Base-by-base conservation (phyloP, 2,329 filamentous ascomycete species). In the Teratosphaeria destructans region DNA sequence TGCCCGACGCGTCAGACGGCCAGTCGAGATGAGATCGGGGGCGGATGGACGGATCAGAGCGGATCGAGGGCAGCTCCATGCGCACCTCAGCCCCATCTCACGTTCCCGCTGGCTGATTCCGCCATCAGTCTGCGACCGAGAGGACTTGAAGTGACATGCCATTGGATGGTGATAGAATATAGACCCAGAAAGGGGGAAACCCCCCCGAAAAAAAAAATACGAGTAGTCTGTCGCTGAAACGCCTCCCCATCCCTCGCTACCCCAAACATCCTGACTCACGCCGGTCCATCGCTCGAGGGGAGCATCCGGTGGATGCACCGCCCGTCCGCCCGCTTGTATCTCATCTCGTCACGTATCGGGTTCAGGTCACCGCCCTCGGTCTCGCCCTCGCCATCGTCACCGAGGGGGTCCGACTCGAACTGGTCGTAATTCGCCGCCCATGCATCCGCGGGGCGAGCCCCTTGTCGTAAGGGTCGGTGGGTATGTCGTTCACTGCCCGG, bases 271-370 rank as follows among this genome's bases (percentile, higher is more conserved):
- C 16, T 6, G 23, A 19, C 2, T 19, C 5, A 19, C 26, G 5
- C 8, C n/a, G 6, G 19, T 23, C 43, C 43, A 49, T n/a, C n/a
- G 19, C 43, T 49, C n/a, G 19, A 23, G 19, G 68, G 67, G 5
- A 72, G 62, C 34, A 65, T 62, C 29, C 68, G 63, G 32, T 63
- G 62, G 49, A 70, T 67, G 23, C 75, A 58, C 10, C 65, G 63
- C 32, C 77, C 77, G 62, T 79, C 76, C 49, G 77, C 77, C 43
- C 77, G 73, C 52, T 76, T 72, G 63, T 79, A 79, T 62, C 71
- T 74, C 76, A 79, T 78, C 52, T 57, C 68, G 62, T 56, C 74
- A 67, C 72, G 72, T 49, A 49, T 23, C 23, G 43, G 43, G 19
- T 49, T 49, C 43, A 49, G 23, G 10, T 49, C 43, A 68, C 55